Evolutionary conservation across 2,329 filamentous ascomycete genomes (phyloP), one percentile per base, ranked within the genome.

Genomic region (Botrytis elliptica): DNA sequence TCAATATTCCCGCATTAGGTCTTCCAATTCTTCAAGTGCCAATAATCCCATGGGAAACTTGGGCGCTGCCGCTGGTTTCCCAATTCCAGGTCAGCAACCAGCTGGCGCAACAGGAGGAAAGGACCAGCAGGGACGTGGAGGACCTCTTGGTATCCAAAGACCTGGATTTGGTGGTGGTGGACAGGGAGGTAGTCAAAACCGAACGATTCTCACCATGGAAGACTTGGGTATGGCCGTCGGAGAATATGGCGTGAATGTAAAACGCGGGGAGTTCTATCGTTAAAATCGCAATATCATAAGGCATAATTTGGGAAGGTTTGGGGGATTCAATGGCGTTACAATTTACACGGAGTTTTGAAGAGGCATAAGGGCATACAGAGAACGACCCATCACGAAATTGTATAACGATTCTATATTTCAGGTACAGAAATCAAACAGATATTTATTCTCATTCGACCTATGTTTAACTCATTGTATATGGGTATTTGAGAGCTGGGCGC

Each of bases 161-260:
- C 89, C 92, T 38, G 93, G 93, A 0, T 95, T 91, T 80, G 94
- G 93, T 25, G 96, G 95, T 76, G 95, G 95, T 78, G 95, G 95
- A 0, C 93, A 94, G 80, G 94, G 95, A 42, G 93, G 93, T 1
- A 93, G 91, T 72, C 93, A 97, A 84, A 97, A 97, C 76, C 88
- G 94, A 76, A 98, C 96, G 29, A 95, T 99, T 72, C 86, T 99
- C 75, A 98, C 96, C 0, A 98, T 99, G 96, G 96, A 99, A 84
- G 96, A 99, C 82, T 83, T 99, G 79, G 96, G 96, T 25, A 98
- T 98, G 94, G 96, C 96, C 1, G 95, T 98, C 44, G 93, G 93
- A 46, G 96, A 99, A 86, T 99, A 98, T 82, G 96, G 96, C 1
- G 94, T 99, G 70, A 99, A 97, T 81, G 93, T 98, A 71, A 98